A percentile compares a stretch with the other conserved stretches of the same genome.
phyloP scores from a whole-genome alignment of 257 asterid genomes.

The Coffea canephora region DNA sequence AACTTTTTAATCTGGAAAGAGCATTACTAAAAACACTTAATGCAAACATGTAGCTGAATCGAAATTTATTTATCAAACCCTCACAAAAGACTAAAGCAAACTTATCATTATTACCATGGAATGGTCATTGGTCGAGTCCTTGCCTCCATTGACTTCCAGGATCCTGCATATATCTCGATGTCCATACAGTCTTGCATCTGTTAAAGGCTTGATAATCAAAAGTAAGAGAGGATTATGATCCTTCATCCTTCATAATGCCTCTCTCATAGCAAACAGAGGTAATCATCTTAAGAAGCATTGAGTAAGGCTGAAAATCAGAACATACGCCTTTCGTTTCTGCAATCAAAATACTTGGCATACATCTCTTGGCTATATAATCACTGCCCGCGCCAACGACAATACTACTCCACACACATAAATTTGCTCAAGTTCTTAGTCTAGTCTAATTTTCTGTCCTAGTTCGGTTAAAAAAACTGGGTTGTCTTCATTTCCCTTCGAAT shows the following conservation, averaged over 20 bases:
- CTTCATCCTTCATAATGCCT: neutral
- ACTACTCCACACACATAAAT: no score
- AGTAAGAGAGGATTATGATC: neutral
- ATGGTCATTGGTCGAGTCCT: slow-evolving; percentile 41
- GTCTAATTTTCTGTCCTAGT: no score
- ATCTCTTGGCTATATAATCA: neutral
- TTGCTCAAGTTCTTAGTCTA: no score
- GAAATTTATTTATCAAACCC: neutral
- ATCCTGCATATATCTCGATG: slow-evolving; percentile 67
- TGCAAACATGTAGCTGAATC: neutral
- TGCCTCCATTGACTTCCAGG: slow-evolving; percentile 59
- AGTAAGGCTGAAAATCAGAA: neutral
- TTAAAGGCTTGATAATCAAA: slow-evolving; percentile 40
- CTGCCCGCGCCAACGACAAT: no score
- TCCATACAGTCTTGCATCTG: slow-evolving; percentile 54
- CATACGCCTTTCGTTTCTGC: no score
- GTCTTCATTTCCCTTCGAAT: neutral
- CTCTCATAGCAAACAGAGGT: neutral
- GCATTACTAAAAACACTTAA: neutral
- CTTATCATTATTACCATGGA: slow-evolving; percentile 37
- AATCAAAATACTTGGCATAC: neutral
- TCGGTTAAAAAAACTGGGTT: no score
- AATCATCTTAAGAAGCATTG: neutral
- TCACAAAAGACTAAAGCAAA: neutral
- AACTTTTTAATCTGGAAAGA: neutral